These are phyloP conservation scores for Erysiphe pulchra DNA, from an alignment of 2,329 filamentous ascomycete genomes.

Conservation along the genomic window DNA sequence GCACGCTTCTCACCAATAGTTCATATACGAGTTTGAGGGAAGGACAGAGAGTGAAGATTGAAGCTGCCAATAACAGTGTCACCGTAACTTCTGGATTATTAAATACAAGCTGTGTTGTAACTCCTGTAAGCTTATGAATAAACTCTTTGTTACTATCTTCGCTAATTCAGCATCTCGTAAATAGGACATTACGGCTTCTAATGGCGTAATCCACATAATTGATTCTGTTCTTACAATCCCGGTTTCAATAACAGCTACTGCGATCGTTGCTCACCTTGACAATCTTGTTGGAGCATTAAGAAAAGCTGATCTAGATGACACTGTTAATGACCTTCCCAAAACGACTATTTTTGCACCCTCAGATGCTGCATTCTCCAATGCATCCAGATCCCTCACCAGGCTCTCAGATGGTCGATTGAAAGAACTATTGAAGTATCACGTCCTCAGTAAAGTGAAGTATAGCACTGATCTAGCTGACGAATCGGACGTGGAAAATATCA, in stretches of 20 bases:
- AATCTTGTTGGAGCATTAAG: constrained; percentile 13
- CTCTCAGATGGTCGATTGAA: constrained; percentile 4
- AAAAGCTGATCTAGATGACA: constrained; percentile 10
- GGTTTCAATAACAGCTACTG: constrained; percentile 12
- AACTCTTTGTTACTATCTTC: neutral
- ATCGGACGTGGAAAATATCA: too few relatives aligned
- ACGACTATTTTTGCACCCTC: constrained; percentile 21
- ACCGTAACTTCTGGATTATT: constrained; percentile 3
- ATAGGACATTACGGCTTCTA: constrained; percentile 23
- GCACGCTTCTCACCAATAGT: constrained; percentile 5
- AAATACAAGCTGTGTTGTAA: constrained; percentile 5
- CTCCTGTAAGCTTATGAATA: constrained; percentile 5
- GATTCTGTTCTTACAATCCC: constrained; percentile 24
- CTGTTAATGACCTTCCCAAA: constrained; percentile 19
- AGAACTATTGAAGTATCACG: neutral
- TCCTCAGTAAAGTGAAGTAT: neutral
- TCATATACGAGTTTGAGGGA: constrained; percentile 21
- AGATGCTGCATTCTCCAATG: constrained; percentile 12
- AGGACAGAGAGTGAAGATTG: too few relatives aligned
- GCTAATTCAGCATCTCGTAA: neutral
- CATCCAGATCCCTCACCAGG: constrained; percentile 10
- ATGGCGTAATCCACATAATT: constrained; percentile 23
- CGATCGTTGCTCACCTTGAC: constrained; percentile 14
- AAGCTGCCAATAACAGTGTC: too few relatives aligned
- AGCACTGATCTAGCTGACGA: neutral